These are phyloP conservation scores for Rhizopogon vesiculosus DNA, from an alignment of 768 basidiomycete species.

Conservation along the genomic window DNA sequence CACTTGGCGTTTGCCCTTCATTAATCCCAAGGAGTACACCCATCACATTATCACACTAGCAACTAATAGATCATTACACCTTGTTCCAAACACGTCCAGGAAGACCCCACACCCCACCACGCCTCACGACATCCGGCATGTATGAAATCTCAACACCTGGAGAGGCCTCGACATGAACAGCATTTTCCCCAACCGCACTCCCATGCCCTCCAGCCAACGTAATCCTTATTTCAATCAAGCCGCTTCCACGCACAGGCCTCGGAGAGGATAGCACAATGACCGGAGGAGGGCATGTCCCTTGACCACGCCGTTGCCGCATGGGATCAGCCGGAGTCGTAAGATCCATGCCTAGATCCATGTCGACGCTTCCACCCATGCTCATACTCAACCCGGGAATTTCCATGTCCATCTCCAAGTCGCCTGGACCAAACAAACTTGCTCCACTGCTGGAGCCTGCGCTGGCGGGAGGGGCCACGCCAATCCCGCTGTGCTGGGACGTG, in stretches of 20 bases:
- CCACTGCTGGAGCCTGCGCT: constrained; percentile 16
- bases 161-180: constrained; percentile 18
- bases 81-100: constrained; percentile 58
- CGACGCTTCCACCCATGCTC: constrained; percentile 28
- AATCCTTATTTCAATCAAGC: constrained; percentile 61
- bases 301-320: neutral
- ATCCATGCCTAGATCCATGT: constrained; percentile 24
- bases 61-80: neutral
- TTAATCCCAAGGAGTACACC: neutral
- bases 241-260: constrained; percentile 58
- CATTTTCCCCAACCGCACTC: constrained; percentile 10
- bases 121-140: constrained; percentile 66
- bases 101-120: constrained; percentile 67
- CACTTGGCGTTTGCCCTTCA: neutral
- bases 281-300: constrained; percentile 32
- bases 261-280: constrained; percentile 65
- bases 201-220: constrained; percentile 46
- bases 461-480: constrained; percentile 21
- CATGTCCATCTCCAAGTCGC: constrained; percentile 31
- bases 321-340: constrained; percentile 12
- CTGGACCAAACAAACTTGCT: constrained; percentile 24
- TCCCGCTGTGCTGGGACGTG: constrained; percentile 12
- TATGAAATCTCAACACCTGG: constrained; percentile 46
- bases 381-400: constrained; percentile 30
- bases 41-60: neutral